Base-by-base conservation (phyloP, 108 stramenopile genomes). In the Schizochytrium sp. region DNA sequence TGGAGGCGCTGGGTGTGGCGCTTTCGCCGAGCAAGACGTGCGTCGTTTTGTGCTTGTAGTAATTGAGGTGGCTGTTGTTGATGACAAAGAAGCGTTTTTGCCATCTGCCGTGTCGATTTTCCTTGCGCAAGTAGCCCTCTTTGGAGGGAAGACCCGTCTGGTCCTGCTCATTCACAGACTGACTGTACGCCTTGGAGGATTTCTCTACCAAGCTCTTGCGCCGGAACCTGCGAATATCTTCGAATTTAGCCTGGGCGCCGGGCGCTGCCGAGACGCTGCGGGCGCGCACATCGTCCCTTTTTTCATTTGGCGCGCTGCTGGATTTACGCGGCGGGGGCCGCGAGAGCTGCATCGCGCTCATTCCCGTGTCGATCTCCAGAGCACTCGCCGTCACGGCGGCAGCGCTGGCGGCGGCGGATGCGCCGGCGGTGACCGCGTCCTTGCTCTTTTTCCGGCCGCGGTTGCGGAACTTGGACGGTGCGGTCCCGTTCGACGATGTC, bases 21-120 rank as follows among this genome's bases (percentile, higher is more conserved):
- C 28, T 47, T 43, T 83, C 76, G n/a, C 76, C 76, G 10, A 47
- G 76, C 18, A 53, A 45, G 14, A 41, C 41, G 5, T 83, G 51
- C 48, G 76, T 53, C 23, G n/a, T 47, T 23, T 53, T 47, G 76
- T 47, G 51, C 25, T 83, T 83, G 76, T 53, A 83, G 76, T 83
- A 83, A 45, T 83, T 83, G 51, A 83, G 76, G 28, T 83, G 51
- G 48, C 48, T 53, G 23, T 83, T 83, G 23, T 83, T 83, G 48
- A 53, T 83, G 48, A 83, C 76, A 83, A 83, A 83, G 76, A 45
- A 83, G 51, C 76, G 76, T 18, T 53, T 47, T 34, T 83, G 76
- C 76, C 76, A 83, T 47, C 76, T 0, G 1, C 76, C 76, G 51
- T 83, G 76, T 25, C 76, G 76, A 4, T 53, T 83, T 28, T 83